A percentile compares a stretch with the other conserved stretches of the same genome.
Conservation (phyloP, 139 green algal genomes). For the Coccomyxa sp. region DNA sequence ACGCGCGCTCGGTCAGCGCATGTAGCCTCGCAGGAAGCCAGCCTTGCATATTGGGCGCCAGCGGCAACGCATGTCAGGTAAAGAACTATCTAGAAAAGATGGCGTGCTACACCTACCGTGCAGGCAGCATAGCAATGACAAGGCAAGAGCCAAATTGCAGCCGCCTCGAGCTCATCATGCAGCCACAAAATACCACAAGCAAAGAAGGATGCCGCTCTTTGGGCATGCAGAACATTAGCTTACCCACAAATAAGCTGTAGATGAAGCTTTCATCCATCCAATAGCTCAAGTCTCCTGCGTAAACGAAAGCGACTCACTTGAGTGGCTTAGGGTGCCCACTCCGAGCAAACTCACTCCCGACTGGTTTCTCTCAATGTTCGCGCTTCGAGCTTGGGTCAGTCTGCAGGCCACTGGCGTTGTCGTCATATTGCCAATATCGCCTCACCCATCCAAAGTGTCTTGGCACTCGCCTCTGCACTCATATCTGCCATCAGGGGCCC, state of each 20-base stretch:
- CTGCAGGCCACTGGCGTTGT: no score
- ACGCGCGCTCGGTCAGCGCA: no score
- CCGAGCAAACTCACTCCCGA: no score
- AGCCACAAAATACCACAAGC: no score
- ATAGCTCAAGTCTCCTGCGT: constrained; percentile 52
- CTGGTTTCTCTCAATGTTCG: no score
- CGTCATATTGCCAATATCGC: no score
- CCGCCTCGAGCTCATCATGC: no score
- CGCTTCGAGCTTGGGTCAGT: no score
- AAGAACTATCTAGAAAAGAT: neutral
- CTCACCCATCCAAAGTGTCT: constrained; percentile 62
- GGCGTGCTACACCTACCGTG: neutral
- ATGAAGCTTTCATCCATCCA: constrained; percentile 72
- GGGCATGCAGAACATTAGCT: neutral
- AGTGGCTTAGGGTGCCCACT: no score
- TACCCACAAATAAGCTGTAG: constrained; percentile 41
- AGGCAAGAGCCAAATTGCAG: no score
- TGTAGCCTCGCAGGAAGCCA: neutral
- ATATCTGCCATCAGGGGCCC: constrained; percentile 3
- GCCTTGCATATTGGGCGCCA: neutral
- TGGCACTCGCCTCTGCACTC: neutral
- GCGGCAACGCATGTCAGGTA: neutral
- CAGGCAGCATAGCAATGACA: no score
- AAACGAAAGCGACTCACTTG: no score
- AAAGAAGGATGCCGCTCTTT: neutral